These are phyloP conservation scores for Trypanosoma theileri DNA, from an alignment of 208 protist species.

Conservation along the genomic window DNA sequence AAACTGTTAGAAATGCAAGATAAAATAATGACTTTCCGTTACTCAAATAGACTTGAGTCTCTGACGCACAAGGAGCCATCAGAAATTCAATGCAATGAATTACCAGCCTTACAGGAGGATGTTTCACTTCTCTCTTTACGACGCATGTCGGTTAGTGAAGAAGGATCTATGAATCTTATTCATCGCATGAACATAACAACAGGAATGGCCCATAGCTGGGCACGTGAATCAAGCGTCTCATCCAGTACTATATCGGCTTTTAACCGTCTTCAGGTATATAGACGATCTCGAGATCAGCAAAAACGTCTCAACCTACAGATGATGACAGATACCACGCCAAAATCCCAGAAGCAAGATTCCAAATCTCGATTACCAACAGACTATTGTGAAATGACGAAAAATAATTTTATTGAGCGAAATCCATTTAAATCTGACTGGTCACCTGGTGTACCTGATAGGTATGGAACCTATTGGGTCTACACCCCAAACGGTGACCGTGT, in stretches of 20 bases:
- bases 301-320: not conserved
- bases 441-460: slow-evolving; percentile 8
- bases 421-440: slow-evolving; percentile 16
- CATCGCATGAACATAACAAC: slow-evolving; percentile 11
- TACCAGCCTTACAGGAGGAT: not conserved
- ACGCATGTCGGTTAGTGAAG: not conserved
- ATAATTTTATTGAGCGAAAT: slow-evolving; percentile 8
- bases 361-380: not conserved
- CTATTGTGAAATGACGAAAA: not conserved
- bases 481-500: slow-evolving; percentile 18
- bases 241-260: not conserved
- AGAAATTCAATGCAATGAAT: not conserved
- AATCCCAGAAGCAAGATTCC: not conserved
- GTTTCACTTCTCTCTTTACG: not conserved
- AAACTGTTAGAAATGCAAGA: not conserved
- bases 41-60: not conserved
- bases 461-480: slow-evolving; percentile 21
- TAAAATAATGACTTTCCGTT: slow-evolving; percentile 11
- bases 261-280: slow-evolving; percentile 10
- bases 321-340: not conserved
- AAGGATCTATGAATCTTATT: slow-evolving; percentile 21
- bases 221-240: not conserved
- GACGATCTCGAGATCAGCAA: not conserved
- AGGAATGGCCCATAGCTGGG: not conserved
- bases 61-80: not conserved